Evolutionary conservation across 148 eudicot genomes (phyloP).

Genomic region (Linanthus parryae): DNA sequence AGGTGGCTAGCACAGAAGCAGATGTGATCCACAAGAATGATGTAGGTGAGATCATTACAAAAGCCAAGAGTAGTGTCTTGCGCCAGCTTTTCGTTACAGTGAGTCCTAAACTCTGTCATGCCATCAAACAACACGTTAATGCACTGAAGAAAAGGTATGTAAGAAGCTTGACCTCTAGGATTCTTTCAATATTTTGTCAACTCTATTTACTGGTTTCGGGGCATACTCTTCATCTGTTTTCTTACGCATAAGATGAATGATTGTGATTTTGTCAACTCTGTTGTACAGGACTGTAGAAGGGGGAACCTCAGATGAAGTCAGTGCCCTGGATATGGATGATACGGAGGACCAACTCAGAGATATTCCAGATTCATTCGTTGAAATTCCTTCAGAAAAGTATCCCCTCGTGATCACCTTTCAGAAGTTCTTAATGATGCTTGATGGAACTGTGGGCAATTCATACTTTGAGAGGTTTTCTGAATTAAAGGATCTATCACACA

Average conservation of each 20-base stretch:
- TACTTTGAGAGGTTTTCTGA: constrained; percentile 47
- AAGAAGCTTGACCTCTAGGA: too few species aligned
- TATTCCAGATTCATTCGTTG: constrained; percentile 60
- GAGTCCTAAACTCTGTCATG: constrained; percentile 67
- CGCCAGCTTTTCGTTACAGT: constrained; percentile 83
- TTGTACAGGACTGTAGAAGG: too few species aligned
- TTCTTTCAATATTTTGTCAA: too few species aligned
- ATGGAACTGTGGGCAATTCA: constrained; percentile 57
- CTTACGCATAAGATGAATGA: too few species aligned
- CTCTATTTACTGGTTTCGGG: too few species aligned
- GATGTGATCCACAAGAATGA: too few species aligned
- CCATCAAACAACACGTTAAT: constrained; percentile 64
- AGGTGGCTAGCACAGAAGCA: neutral
- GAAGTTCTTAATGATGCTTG: constrained; percentile 77
- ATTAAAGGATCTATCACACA: constrained; percentile 9
- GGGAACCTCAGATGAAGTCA: constrained; percentile 16
- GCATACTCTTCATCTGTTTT: too few species aligned
- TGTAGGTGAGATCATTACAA: neutral
- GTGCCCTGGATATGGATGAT: constrained; percentile 28
- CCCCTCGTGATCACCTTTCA: constrained; percentile 77
- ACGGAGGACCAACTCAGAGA: constrained; percentile 31
- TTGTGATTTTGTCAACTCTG: too few species aligned
- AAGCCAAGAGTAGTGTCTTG: constrained; percentile 17
- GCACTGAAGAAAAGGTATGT: constrained; percentile 54
- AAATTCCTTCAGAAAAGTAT: constrained; percentile 31